Conservation (phyloP, 169 alveolate genomes). For the Plasmodium fragile region DNA sequence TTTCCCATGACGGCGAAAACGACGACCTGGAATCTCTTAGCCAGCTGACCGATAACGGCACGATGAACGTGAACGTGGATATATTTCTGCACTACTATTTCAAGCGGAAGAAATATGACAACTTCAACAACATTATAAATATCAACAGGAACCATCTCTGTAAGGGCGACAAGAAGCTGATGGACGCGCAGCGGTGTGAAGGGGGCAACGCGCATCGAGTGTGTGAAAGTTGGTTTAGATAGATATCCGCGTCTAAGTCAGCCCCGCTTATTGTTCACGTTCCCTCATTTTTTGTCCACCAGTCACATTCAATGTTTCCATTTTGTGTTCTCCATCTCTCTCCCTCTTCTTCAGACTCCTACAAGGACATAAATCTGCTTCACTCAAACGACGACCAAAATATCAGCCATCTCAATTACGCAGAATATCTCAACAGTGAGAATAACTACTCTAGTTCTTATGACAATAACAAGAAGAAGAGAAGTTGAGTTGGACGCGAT, state of each 20-base stretch:
- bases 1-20: background rate
- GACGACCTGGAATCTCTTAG: conserved; percentile 45
- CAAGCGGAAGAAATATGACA: conserved; percentile 53
- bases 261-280: background rate
- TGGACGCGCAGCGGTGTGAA: background rate
- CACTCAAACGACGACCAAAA: conserved; percentile 42
- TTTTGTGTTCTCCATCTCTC: background rate
- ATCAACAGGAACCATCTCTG: conserved; percentile 60
- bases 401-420: conserved; percentile 18
- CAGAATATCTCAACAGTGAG: conserved; percentile 36
- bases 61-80: conserved; percentile 65
- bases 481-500: background rate
- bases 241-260: background rate
- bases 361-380: conserved; percentile 55
- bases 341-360: conserved; percentile 20
- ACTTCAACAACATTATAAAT: conserved; percentile 62
- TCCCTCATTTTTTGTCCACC: background rate
- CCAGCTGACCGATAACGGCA: conserved; percentile 67
- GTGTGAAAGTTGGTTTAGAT: background rate
- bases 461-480: conserved; percentile 31
- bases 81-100: conserved; percentile 68
- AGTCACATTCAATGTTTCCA: background rate
- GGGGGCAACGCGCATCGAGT: background rate
- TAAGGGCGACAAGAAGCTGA: background rate
- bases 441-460: conserved; percentile 55